Conservation (phyloP, 352 stramenopile genomes). For the Phytophthora palmivora region DNA sequence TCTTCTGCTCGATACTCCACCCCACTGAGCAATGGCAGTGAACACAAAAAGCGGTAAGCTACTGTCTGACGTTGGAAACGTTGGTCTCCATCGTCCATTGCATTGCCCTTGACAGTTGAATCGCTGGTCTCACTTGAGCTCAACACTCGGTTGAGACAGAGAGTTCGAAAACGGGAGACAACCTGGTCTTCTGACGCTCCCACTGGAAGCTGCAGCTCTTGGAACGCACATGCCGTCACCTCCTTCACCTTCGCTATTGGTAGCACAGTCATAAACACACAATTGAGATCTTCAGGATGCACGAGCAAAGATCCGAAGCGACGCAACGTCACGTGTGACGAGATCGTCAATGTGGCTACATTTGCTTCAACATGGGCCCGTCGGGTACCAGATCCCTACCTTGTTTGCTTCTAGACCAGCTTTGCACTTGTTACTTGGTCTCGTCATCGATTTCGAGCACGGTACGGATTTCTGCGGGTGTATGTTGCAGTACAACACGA, state of each 20-base stretch:
- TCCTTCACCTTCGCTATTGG: constrained; percentile 38
- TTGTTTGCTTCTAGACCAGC: neutral
- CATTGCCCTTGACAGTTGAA: constrained; percentile 9
- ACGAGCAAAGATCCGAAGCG: constrained; percentile 23
- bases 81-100: constrained; percentile 25
- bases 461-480: constrained; percentile 65
- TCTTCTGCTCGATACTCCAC: constrained; percentile 43
- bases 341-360: constrained; percentile 13
- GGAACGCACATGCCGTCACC: constrained; percentile 51
- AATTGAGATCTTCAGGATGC: neutral
- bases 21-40: constrained; percentile 47
- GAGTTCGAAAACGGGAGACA: constrained; percentile 50
- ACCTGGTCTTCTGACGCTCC: constrained; percentile 60
- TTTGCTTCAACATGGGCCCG: constrained; percentile 8
- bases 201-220: constrained; percentile 62
- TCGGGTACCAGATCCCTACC: neutral
- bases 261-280: constrained; percentile 23
- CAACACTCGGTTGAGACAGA: constrained; percentile 58
- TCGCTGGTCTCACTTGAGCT: constrained; percentile 14
- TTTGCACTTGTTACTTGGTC: constrained; percentile 17
- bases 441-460: constrained; percentile 68
- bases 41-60: constrained; percentile 70
- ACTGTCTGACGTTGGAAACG: constrained; percentile 67
- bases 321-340: constrained; percentile 19
- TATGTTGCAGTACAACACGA: constrained; percentile 56